These are phyloP conservation scores for Amniculicola lignicola DNA, from an alignment of 495 filamentous ascomycete genomes.

Conservation along the genomic window DNA sequence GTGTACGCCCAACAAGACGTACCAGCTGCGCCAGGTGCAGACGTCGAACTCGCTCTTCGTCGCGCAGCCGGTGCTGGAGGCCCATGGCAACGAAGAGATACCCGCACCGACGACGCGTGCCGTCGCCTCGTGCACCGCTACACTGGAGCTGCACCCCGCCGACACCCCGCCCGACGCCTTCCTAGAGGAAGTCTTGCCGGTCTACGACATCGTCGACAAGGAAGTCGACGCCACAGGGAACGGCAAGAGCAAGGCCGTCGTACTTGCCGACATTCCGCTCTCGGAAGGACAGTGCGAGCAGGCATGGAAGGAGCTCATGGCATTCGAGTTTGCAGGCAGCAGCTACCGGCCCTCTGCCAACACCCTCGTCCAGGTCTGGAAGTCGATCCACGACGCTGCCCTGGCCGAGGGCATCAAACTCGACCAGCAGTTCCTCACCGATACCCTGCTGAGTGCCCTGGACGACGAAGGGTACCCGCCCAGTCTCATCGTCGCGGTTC, in stretches of 20 bases:
- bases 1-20: conserved; percentile 66
- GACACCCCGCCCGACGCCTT: conserved; percentile 28
- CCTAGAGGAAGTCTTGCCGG: conserved; percentile 35
- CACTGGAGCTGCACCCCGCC: conserved; percentile 55
- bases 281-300: conserved; percentile 41
- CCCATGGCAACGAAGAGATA: conserved; percentile 31
- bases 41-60: conserved; percentile 85
- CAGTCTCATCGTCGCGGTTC: conserved; percentile 12
- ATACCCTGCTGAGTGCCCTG: conserved; percentile 42
- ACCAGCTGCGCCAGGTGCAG: conserved; percentile 81
- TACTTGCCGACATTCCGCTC: conserved; percentile 42
- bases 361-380: conserved; percentile 38
- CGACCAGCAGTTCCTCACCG: conserved; percentile 45
- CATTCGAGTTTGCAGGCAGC: conserved; percentile 40
- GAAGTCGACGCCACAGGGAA: conserved; percentile 28
- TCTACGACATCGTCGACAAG: conserved; percentile 31
- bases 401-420: conserved; percentile 30
- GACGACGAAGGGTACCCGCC: conserved; percentile 44
- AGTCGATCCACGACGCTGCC: conserved; percentile 32
- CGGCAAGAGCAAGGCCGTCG: conserved; percentile 28
- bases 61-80: conserved; percentile 48
- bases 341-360: conserved; percentile 37
- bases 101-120: conserved; percentile 51
- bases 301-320: conserved; percentile 39
- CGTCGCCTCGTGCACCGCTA: conserved; percentile 70